A percentile compares a stretch with the other conserved stretches of the same genome.
Evolutionary conservation across 1,139 yeast species (phyloP).

Genomic region (Fermentozyma sake): DNA sequence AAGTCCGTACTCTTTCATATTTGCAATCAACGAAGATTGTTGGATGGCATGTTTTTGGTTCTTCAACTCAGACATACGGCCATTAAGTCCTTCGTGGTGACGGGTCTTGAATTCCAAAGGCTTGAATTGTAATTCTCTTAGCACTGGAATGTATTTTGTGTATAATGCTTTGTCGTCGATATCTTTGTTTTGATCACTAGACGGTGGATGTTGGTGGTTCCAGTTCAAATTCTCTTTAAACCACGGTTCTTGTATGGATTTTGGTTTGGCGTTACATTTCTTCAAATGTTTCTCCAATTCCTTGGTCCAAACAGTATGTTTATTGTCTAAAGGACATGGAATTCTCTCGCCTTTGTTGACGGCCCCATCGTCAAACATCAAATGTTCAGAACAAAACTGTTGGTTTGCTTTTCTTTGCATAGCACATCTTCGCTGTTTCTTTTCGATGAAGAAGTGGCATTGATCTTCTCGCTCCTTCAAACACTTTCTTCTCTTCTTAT

Average conservation of each 20-base stretch:
- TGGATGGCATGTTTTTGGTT: constrained; percentile 77
- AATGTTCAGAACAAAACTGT: constrained; percentile 63
- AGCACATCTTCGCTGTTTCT: constrained; percentile 53
- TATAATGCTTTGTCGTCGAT: constrained; percentile 7
- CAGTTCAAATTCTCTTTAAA: constrained; percentile 38
- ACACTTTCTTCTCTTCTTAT: too few species aligned
- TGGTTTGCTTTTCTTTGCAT: constrained; percentile 52
- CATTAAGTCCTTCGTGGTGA: constrained; percentile 28
- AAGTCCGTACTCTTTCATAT: constrained; percentile 44
- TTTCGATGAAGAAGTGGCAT: constrained; percentile 39
- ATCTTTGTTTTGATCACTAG: not conserved
- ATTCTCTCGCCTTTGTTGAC: constrained; percentile 23
- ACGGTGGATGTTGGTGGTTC: too few species aligned
- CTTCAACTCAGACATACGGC: constrained; percentile 42
- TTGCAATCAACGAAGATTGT: constrained; percentile 77
- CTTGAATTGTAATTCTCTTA: constrained; percentile 14
- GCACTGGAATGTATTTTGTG: constrained; percentile 17
- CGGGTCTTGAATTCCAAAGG: constrained; percentile 12
- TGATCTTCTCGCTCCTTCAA: too few species aligned
- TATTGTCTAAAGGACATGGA: constrained; percentile 73
- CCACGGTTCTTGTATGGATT: constrained; percentile 38
- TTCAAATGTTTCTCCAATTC: constrained; percentile 53
- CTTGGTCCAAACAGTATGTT: constrained; percentile 66
- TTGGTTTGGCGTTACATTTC: constrained; percentile 53
- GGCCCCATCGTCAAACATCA: constrained; percentile 15